These are phyloP conservation scores for Solanum chacoense DNA, from an alignment of 305 asterid genomes.

Conservation along the genomic window DNA sequence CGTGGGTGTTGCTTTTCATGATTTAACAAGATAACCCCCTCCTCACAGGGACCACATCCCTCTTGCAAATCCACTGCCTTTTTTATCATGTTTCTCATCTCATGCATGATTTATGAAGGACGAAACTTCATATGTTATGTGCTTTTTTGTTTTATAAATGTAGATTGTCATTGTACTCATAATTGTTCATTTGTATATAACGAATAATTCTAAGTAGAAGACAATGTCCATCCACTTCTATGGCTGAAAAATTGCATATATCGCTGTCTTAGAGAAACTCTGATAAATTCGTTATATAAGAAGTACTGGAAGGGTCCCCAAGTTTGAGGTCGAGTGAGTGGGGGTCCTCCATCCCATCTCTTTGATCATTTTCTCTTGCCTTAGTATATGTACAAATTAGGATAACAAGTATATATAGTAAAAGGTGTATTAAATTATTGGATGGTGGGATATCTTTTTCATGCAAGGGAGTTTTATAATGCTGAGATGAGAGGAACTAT, in stretches of 20 bases:
- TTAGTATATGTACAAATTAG: background rate
- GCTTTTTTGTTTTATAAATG: background rate
- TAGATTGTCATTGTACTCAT: background rate
- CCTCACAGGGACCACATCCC: background rate
- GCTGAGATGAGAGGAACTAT: background rate
- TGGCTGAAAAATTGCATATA: background rate
- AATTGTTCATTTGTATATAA: background rate
- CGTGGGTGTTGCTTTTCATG: background rate
- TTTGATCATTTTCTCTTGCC: background rate
- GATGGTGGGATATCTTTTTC: background rate
- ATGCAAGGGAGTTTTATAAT: background rate
- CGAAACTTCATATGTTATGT: background rate
- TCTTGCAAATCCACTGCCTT: background rate
- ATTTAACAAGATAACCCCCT: background rate
- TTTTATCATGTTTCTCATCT: background rate
- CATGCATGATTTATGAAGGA: background rate
- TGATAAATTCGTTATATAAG: background rate
- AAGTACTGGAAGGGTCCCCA: background rate
- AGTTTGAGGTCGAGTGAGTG: background rate
- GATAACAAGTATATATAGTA: background rate
- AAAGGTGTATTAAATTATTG: background rate
- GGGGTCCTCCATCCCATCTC: background rate
- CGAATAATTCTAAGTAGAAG: background rate
- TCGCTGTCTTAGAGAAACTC: background rate
- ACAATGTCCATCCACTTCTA: background rate